Percentiles rank a stretch among this genome's conserved stretches.
Conservation (phyloP, 1,139 yeast species). For the Candida tetrigidarum region DNA sequence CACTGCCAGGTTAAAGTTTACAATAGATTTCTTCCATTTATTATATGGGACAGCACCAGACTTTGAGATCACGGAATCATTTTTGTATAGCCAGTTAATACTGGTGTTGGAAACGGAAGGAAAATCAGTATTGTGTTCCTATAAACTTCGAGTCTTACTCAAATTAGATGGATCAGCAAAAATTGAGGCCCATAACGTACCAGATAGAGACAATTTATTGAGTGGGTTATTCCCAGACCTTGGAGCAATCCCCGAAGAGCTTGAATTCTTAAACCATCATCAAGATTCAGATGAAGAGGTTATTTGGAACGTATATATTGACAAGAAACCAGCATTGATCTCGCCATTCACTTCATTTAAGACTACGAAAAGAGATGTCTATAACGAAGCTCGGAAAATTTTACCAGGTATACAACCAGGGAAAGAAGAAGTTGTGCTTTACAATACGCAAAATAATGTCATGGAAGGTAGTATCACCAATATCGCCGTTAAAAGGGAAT, state of each 20-base stretch:
- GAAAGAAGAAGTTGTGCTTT: slow-evolving; percentile 70
- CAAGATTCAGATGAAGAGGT: slow-evolving; percentile 17
- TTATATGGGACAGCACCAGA: slow-evolving; percentile 20
- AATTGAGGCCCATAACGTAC: slow-evolving; percentile 53
- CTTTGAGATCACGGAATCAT: slow-evolving; percentile 44
- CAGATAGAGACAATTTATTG: slow-evolving; percentile 40
- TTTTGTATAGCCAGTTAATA: slow-evolving; percentile 49
- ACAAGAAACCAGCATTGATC: slow-evolving; percentile 52
- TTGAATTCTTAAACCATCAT: slow-evolving; percentile 18
- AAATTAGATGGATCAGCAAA: slow-evolving; percentile 50
- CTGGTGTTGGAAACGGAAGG: slow-evolving; percentile 37
- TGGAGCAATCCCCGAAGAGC: slow-evolving; percentile 3
- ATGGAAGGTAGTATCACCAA: slow-evolving; percentile 90
- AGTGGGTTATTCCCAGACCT: slow-evolving; percentile 36
- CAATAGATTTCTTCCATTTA: slow-evolving; percentile 56
- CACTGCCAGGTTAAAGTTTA: slow-evolving; percentile 56
- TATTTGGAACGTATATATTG: slow-evolving; percentile 66
- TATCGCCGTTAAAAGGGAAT: slow-evolving; percentile 61
- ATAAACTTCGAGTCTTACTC: slow-evolving; percentile 63
- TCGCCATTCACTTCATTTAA: slow-evolving; percentile 89
- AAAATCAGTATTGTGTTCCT: slow-evolving; percentile 39
- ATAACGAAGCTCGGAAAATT: slow-evolving; percentile 64
- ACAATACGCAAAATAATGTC: slow-evolving; percentile 60
- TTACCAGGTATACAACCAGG: slow-evolving; percentile 40
- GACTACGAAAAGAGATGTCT: slow-evolving; percentile 73